Evolutionary conservation across 2,329 filamentous ascomycete species (phyloP).

Genomic region (Phaeomoniella chlamydospora): DNA sequence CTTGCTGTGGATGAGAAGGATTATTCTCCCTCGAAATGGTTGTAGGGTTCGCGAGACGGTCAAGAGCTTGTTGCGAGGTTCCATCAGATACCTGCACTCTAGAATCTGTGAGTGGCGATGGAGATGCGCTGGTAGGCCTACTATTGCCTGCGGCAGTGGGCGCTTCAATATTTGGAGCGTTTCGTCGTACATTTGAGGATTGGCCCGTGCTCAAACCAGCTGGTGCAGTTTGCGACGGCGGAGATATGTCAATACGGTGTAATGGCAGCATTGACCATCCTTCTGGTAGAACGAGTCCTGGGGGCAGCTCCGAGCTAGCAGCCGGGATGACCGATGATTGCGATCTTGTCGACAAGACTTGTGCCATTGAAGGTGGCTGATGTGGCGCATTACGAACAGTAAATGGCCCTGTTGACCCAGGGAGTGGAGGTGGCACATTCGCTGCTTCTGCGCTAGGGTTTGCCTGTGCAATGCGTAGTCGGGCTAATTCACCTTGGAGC

Average conservation of each 20-base stretch:
- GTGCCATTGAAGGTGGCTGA: conserved; percentile 13
- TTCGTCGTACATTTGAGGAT: no score
- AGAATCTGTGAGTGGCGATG: no score
- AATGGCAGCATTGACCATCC: conserved; percentile 37
- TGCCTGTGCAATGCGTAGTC: conserved; percentile 41
- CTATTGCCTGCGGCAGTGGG: no score
- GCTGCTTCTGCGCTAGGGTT: conserved; percentile 4
- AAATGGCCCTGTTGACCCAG: conserved; percentile 6
- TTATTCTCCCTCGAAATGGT: no score
- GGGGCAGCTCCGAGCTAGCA: conserved; percentile 32
- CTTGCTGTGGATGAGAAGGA: no score
- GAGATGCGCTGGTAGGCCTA: no score
- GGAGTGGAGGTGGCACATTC: conserved; percentile 3
- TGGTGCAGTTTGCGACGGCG: background rate
- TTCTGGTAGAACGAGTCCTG: conserved; percentile 35
- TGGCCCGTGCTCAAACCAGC: no score
- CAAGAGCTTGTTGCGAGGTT: no score
- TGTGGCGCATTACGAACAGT: conserved; percentile 6
- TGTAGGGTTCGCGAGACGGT: no score
- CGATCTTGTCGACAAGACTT: conserved; percentile 14
- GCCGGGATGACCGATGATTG: conserved; percentile 18
- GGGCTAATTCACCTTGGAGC: conserved; percentile 52
- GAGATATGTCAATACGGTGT: conserved; percentile 14
- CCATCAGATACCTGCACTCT: no score
- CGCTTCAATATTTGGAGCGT: no score